phyloP scores from a whole-genome alignment of 257 asterid genomes.

The Anisodus tanguticus region DNA sequence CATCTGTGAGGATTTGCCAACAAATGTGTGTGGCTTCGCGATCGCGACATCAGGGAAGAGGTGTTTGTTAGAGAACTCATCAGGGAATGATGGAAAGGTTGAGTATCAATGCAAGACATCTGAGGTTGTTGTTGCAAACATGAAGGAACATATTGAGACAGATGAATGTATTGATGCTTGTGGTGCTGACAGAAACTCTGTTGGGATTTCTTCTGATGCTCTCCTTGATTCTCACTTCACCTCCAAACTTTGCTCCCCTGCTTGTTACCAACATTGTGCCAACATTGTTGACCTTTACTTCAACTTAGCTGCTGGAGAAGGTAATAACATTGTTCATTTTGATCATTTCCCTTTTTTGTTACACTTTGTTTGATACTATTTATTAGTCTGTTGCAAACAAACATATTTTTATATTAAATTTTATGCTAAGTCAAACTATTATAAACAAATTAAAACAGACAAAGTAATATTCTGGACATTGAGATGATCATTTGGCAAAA shows the following conservation, averaged over 20 bases:
- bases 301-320: conserved; percentile 84
- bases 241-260: conserved; percentile 65
- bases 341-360: neutral
- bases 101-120: conserved; percentile 67
- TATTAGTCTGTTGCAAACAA: too few relatives aligned
- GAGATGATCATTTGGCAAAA: too few relatives aligned
- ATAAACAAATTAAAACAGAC: too few relatives aligned
- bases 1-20: conserved; percentile 67
- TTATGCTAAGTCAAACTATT: too few relatives aligned
- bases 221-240: conserved; percentile 57
- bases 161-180: conserved; percentile 67
- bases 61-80: conserved; percentile 64
- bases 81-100: conserved; percentile 36
- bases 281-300: conserved; percentile 75
- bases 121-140: conserved; percentile 53
- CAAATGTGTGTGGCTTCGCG: conserved; percentile 58
- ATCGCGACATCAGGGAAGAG: conserved; percentile 70
- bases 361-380: too few relatives aligned
- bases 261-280: conserved; percentile 64
- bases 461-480: too few relatives aligned
- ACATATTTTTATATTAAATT: too few relatives aligned
- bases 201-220: conserved; percentile 86
- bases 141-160: conserved; percentile 63
- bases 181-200: conserved; percentile 57
- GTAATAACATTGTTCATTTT: conserved; percentile 33